Evolutionary conservation across 768 basidiomycete genomes (phyloP).

Genomic region (Rhodosporidiobolus odoratus): DNA sequence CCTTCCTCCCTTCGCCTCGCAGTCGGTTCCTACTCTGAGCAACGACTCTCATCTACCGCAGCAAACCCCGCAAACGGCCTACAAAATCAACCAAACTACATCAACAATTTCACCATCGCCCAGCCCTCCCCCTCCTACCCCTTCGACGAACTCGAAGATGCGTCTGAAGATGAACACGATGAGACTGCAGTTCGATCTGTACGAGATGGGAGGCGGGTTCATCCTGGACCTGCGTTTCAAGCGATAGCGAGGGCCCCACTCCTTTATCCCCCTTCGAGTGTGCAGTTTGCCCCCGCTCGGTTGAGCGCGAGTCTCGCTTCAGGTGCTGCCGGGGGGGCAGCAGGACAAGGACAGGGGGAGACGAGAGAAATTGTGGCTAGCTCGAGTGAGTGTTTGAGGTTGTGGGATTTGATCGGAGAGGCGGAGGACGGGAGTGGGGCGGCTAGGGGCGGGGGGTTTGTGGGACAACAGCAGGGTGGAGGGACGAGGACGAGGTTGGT

Average conservation of each 20-base stretch:
- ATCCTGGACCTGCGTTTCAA: constrained; percentile 74
- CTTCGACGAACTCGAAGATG: constrained; percentile 64
- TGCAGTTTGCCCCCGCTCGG: constrained; percentile 79
- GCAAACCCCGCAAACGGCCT: constrained; percentile 46
- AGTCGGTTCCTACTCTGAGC: constrained; percentile 77
- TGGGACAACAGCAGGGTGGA: constrained; percentile 10
- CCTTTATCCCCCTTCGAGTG: constrained; percentile 84
- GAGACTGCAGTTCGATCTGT: not conserved
- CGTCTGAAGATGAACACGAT: constrained; percentile 63
- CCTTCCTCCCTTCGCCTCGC: constrained; percentile 60
- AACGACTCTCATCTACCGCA: constrained; percentile 49
- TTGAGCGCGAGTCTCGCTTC: constrained; percentile 15
- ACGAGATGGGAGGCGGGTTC: constrained; percentile 16
- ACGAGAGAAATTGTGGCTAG: constrained; percentile 78
- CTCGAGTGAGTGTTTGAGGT: constrained; percentile 81
- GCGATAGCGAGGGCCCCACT: constrained; percentile 76
- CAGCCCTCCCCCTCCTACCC: constrained; percentile 71
- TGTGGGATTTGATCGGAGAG: constrained; percentile 82
- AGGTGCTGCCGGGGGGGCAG: constrained; percentile 31
- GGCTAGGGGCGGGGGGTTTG: constrained; percentile 31
- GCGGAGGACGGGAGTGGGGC: constrained; percentile 11
- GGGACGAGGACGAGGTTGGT: constrained; percentile 22
- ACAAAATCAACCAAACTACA: constrained; percentile 56
- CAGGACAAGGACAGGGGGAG: constrained; percentile 36
- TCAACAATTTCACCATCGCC: constrained; percentile 72